phyloP scores from a whole-genome alignment of 331 rosid species.

The Acacia concinna region DNA sequence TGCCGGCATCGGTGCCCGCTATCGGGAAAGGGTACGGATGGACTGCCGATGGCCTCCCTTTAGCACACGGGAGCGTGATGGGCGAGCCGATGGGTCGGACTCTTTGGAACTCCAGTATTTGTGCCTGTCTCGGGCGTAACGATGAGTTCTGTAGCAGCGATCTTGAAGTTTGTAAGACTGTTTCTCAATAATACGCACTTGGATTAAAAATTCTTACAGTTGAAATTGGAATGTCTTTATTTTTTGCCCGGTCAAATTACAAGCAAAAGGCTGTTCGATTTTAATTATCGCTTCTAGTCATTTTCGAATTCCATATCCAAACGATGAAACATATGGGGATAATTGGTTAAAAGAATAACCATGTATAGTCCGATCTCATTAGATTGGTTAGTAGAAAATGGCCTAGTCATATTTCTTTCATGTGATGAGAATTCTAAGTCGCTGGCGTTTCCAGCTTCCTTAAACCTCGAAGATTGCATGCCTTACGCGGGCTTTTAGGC shows the following conservation, averaged over 20 bases:
- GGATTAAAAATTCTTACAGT: not conserved
- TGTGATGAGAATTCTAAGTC: not conserved
- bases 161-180: slow-evolving; percentile 92
- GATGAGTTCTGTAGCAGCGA: slow-evolving; percentile 97
- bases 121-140: slow-evolving; percentile 72
- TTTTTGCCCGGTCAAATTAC: not conserved
- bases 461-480: not conserved
- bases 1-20: slow-evolving; percentile 29
- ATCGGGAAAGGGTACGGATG: slow-evolving; percentile 43
- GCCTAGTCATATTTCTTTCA: not conserved
- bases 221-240: not conserved
- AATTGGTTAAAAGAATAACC: not conserved
- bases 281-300: not conserved
- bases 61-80: slow-evolving; percentile 67
- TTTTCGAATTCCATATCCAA: not conserved
- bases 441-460: not conserved
- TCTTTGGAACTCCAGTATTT: slow-evolving; percentile 74
- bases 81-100: slow-evolving; percentile 81
- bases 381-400: not conserved
- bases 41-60: slow-evolving; percentile 83
- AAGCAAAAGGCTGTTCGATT: not conserved
- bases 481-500: not conserved
- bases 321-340: not conserved
- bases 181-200: not conserved
- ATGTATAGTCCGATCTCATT: not conserved